These are phyloP conservation scores for Cichorium intybus DNA, from an alignment of 140 eudicot species.

Conservation along the genomic window DNA sequence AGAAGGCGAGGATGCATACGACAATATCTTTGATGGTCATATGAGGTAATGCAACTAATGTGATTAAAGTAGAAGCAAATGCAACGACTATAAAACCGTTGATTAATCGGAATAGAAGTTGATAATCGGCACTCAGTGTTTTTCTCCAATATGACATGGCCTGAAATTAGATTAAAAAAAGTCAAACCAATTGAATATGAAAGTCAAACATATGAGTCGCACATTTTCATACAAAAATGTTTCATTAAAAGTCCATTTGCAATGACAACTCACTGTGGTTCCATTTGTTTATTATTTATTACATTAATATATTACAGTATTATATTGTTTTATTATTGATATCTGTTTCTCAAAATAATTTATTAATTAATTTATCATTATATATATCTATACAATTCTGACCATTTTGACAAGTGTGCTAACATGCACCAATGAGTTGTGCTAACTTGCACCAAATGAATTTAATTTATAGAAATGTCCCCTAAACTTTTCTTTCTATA, in stretches of 20 bases:
- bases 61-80: conserved; percentile 45
- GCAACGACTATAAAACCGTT: conserved; percentile 63
- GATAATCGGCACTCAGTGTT: conserved; percentile 62
- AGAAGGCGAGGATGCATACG: conserved; percentile 79
- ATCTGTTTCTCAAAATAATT: neutral
- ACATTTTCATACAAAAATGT: neutral
- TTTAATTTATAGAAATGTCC: too few relatives aligned
- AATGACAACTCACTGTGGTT: neutral
- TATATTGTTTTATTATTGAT: too few relatives aligned
- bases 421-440: too few relatives aligned
- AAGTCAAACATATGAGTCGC: neutral
- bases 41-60: conserved; percentile 53
- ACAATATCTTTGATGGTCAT: conserved; percentile 71
- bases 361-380: too few relatives aligned
- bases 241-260: too few relatives aligned
- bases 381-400: too few relatives aligned
- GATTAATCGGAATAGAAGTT: conserved; percentile 74
- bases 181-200: neutral
- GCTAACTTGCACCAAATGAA: too few relatives aligned
- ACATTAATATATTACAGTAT: too few relatives aligned
- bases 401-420: too few relatives aligned
- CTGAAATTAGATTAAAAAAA: conserved; percentile 34
- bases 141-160: conserved; percentile 60
- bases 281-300: too few relatives aligned
- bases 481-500: too few relatives aligned